Conservation (phyloP, 2,329 filamentous ascomycete species). For the Sclerotinia trifoliorum region DNA sequence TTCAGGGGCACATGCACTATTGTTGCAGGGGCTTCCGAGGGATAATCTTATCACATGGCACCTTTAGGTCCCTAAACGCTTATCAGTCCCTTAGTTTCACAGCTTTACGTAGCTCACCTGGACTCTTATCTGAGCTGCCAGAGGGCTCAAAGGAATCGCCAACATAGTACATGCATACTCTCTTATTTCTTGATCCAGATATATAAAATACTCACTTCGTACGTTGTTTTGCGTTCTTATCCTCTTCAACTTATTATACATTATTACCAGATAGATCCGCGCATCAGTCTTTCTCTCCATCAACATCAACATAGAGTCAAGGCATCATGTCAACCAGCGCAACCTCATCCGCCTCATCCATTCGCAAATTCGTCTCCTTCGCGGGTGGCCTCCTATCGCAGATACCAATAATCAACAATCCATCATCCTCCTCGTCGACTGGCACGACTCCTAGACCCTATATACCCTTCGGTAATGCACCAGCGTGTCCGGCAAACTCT, state of each 20-base stretch:
- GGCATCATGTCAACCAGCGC: slow-evolving; percentile 12
- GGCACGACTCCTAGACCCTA: slow-evolving; percentile 1
- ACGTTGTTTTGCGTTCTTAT: neutral
- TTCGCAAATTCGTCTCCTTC: slow-evolving; percentile 33
- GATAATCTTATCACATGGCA: slow-evolving; percentile 13
- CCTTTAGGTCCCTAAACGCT: neutral
- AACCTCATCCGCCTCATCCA: slow-evolving; percentile 27
- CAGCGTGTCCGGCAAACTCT: slow-evolving; percentile 34
- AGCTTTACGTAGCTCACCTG: slow-evolving; percentile 7
- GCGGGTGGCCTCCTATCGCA: slow-evolving; percentile 33
- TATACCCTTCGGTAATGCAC: slow-evolving; percentile 29
- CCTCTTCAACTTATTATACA: neutral
- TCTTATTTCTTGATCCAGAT: neutral
- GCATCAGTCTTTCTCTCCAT: neutral
- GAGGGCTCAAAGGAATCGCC: neutral
- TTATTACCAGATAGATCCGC: neutral
- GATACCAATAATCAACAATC: slow-evolving; percentile 27
- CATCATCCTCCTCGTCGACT: slow-evolving; percentile 10
- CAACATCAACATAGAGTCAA: neutral
- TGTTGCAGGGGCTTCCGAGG: neutral
- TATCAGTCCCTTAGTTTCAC: slow-evolving; percentile 14
- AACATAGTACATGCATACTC: neutral
- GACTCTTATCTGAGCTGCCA: neutral
- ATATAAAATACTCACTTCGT: neutral
- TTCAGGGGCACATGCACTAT: slow-evolving; percentile 21